These are phyloP conservation scores for Fusarium veterinarium DNA, from an alignment of 2,329 filamentous ascomycete genomes.

Conservation along the genomic window DNA sequence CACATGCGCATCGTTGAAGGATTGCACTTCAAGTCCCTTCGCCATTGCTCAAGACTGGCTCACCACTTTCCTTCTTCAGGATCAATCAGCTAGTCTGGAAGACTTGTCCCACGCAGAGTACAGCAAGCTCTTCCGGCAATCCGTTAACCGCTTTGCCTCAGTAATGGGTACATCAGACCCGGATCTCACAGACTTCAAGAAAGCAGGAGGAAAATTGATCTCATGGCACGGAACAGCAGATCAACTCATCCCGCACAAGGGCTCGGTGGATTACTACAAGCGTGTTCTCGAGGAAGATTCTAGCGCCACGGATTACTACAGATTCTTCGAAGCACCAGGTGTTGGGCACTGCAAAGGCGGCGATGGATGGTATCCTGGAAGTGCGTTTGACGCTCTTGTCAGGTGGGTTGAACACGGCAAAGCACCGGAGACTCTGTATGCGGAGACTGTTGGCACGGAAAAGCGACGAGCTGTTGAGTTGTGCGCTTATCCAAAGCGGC, in stretches of 20 bases:
- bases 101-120: neutral
- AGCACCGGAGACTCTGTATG: conserved; percentile 21
- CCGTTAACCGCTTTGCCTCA: conserved; percentile 26
- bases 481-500: conserved; percentile 22
- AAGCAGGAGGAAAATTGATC: conserved; percentile 28
- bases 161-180: conserved; percentile 28
- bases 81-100: neutral
- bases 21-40: conserved; percentile 16
- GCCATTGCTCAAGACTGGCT: conserved; percentile 13
- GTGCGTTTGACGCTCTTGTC: conserved; percentile 9
- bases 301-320: conserved; percentile 14
- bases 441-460: neutral
- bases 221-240: conserved; percentile 36
- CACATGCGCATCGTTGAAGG: neutral
- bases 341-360: conserved; percentile 24
- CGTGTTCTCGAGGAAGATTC: conserved; percentile 5
- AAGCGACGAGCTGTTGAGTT: neutral
- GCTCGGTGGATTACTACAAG: conserved; percentile 27
- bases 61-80: conserved; percentile 2
- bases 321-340: conserved; percentile 30
- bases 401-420: conserved; percentile 28
- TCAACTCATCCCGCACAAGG: conserved; percentile 13
- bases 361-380: conserved; percentile 10
- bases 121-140: conserved; percentile 15
- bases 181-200: conserved; percentile 28